Evolutionary conservation across 2,329 filamentous ascomycete species (phyloP), one percentile per base, ranked within the genome.

Genomic region (Aspergillus pseudotamarii): DNA sequence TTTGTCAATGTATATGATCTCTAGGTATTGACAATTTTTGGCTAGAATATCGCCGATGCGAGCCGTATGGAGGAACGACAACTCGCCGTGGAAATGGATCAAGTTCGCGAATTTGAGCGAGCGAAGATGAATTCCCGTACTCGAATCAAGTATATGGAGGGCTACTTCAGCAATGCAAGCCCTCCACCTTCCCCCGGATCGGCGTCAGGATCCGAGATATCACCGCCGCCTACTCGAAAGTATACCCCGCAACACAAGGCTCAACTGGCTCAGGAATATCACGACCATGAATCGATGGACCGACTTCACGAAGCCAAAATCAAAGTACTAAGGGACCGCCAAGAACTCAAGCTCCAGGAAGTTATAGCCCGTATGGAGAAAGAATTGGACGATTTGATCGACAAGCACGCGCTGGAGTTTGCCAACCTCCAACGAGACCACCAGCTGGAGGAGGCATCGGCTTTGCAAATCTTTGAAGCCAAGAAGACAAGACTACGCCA

Each of bases 101-200:
- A 81, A 61, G 72, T 76, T 41, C 76, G 79, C 26, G 80, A 82
- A 34, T 80, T 82, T 55, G 76, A 82, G 48, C 72, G 75, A 9
- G 78, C 78, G 12, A 82, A 82, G 64, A 68, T 75, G 60, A 77
- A 80, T 48, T 78, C 79, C 9, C 73, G 77, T 36, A 79, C 76
- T 11, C 78, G 80, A 57, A 80, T 82, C 57, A 80, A 80, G 58
- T 76, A 82, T 57, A 82, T 82, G 80, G 80, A 82, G 69, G 79
- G 78, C 26, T 82, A 81, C 68, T 79, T 81, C 60, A 76, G 71
- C 60, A 81, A 75, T 56, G 71, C 76, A 4, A 79, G 76, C 61
- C 76, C 77, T 14, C 78, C 76, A 11, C 64, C 69, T 23, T 75
- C 75, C 28, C 67, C 69, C 6, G 67, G 66, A 4, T 73, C 67